Base-by-base conservation (phyloP, 441 rosid genomes). In the Viola pubescens region DNA sequence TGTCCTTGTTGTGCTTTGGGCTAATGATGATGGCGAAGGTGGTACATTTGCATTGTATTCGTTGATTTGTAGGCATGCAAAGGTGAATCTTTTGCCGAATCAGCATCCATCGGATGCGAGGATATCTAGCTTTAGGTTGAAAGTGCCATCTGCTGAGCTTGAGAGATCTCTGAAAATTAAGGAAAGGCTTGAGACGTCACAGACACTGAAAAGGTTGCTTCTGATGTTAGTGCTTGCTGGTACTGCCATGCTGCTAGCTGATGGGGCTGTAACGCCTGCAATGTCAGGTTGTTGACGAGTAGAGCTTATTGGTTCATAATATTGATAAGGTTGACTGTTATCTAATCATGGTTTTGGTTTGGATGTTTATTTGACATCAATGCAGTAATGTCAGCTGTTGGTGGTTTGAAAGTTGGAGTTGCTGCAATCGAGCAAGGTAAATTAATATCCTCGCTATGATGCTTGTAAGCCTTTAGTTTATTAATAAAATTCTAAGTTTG, bases 21-120 rank as follows among this genome's bases (percentile, higher is more conserved):
- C 95, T 51, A 92, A 92, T 70, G 97, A 92, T 62, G 95, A 92
- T 52, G 98, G 98, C 47, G 98, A 92, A 92, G 97, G 98, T 70
- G 98, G 98, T 58, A 92, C 97, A 53, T 92, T 92, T 75, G 98
- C 98, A 3, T 76, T 92, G 73, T 89, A 89, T 75, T 89, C 98
- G 0, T 77, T 92, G 73, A 92, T 92, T 48, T 92, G 97, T 62
- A 91, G 96, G 68, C 89, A 89, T 61, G 96, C 98, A 11, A 89
- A 92, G 79, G 95, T 84, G 67, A 92, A 95, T 80, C 96, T 92
- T 74, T 84, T 89, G 48, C 97, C 96, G 3, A 89, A 92, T 72
- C 98, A 92, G 72, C 98, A 89, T 63, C 96, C 95, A 45, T 92
- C 97, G 39, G 98, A 92, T 77, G 70, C 96, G 8, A 91, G 95